Percentiles rank a stretch among this genome's conserved stretches.
phyloP scores from a whole-genome alignment of 352 stramenopile genomes.

The Globisporangium barbulae region DNA sequence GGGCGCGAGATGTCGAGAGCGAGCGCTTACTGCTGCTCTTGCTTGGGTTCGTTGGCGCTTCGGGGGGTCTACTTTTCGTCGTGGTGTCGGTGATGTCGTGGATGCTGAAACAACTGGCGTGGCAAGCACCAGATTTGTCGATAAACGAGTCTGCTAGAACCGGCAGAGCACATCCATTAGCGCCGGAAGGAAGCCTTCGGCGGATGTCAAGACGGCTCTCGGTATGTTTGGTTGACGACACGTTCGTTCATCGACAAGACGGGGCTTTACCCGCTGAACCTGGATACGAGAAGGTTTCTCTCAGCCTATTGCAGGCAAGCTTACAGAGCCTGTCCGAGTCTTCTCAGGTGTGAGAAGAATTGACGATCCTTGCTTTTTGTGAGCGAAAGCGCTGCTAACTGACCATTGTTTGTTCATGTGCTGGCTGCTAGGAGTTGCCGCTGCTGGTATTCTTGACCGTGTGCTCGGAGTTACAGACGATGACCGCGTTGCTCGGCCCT shows the following conservation, averaged over 20 bases:
- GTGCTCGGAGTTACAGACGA: slow-evolving; percentile 15
- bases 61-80: background rate
- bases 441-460: slow-evolving; percentile 17
- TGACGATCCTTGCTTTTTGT: background rate
- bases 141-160: background rate
- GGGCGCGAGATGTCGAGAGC: slow-evolving; percentile 6
- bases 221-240: slow-evolving; percentile 11
- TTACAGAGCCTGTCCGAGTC: slow-evolving; percentile 12
- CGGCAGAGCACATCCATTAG: background rate
- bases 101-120: background rate
- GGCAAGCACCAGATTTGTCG: background rate
- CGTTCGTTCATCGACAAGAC: slow-evolving; percentile 6
- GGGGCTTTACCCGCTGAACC: too few species aligned
- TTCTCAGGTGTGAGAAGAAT: slow-evolving; percentile 1
- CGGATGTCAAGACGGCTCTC: slow-evolving; percentile 9
- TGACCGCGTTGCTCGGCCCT: slow-evolving; percentile 10
- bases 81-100: background rate
- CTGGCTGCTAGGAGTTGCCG: slow-evolving; percentile 9
- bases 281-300: background rate
- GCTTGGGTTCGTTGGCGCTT: slow-evolving; percentile 3
- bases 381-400: background rate
- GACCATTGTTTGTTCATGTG: background rate
- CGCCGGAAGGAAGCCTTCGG: slow-evolving; percentile 3
- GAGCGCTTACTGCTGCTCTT: slow-evolving; percentile 8
- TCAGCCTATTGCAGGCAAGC: slow-evolving; percentile 14